A percentile compares a stretch with the other conserved stretches of the same genome.
phyloP scores from a whole-genome alignment of 495 filamentous ascomycete genomes.

The Talaromyces nanjingensis region DNA sequence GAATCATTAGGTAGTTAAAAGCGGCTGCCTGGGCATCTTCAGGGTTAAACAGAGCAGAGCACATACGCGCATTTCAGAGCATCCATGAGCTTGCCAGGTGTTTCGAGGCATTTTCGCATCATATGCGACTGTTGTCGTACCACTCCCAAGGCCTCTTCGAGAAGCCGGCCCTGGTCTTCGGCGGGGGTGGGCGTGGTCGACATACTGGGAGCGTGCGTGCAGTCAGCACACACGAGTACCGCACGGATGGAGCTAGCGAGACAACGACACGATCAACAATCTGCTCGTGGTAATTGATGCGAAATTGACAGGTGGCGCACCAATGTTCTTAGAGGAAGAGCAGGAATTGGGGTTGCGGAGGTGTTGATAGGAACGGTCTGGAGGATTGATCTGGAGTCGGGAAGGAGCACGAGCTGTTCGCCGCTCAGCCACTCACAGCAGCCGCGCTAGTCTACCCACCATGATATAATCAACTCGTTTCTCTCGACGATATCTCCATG shows the following conservation, averaged over 20 bases:
- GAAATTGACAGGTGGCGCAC: not conserved
- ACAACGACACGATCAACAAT: not conserved
- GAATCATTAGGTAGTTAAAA: not conserved
- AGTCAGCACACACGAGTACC: not conserved
- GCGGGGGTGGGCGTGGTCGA: conserved; percentile 59
- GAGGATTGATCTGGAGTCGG: not conserved
- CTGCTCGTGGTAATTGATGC: not conserved
- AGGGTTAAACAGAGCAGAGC: conserved; percentile 11
- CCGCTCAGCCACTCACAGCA: conserved; percentile 8
- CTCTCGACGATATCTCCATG: not conserved
- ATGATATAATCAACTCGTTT: not conserved
- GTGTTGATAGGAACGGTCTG: not conserved
- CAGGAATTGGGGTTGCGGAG: not conserved
- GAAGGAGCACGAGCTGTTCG: conserved; percentile 7
- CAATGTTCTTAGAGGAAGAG: not conserved
- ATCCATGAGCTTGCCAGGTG: conserved; percentile 98
- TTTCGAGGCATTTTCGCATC: conserved; percentile 97
- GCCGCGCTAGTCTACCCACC: not conserved
- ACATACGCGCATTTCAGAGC: conserved; percentile 95
- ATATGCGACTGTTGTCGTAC: conserved; percentile 92
- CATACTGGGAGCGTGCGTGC: conserved; percentile 26
- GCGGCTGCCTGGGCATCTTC: conserved; percentile 26
- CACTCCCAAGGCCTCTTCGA: conserved; percentile 93
- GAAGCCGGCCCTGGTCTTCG: conserved; percentile 88
- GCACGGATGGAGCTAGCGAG: not conserved